These are phyloP conservation scores for Nicotiana benthamiana DNA, from an alignment of 257 asterid genomes.

Conservation along the genomic window DNA sequence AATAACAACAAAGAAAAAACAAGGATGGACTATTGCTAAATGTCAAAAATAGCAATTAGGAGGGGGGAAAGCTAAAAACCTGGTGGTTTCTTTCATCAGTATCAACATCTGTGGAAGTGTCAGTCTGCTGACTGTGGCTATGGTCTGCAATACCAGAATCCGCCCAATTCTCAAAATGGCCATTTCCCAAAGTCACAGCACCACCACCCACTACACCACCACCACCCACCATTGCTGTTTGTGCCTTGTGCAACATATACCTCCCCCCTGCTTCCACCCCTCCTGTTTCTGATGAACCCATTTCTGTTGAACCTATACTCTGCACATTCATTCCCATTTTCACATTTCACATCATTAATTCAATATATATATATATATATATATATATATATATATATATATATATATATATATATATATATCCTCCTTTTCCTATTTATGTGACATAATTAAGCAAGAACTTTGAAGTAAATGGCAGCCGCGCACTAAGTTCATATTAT, in stretches of 20 bases:
- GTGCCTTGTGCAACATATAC: constrained; percentile 32
- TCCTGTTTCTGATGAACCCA: constrained; percentile 50
- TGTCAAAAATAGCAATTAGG: neutral
- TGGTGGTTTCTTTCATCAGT: constrained; percentile 36
- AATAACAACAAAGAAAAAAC: neutral
- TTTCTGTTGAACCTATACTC: constrained; percentile 57
- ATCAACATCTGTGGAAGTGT: constrained; percentile 44
- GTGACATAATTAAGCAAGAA: no score
- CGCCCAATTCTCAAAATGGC: constrained; percentile 48
- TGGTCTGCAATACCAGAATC: constrained; percentile 45
- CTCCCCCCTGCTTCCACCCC: constrained; percentile 46
- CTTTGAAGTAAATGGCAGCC: no score
- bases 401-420: no score
- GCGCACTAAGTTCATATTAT: no score
- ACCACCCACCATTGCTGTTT: constrained; percentile 20
- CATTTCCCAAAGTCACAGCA: constrained; percentile 44
- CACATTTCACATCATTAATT: neutral
- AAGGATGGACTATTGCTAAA: neutral
- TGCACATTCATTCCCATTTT: constrained; percentile 15
- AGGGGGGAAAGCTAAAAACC: constrained; percentile 10
- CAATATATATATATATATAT: neutral
- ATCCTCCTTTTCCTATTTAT: no score
- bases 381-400: no score
- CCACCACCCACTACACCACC: constrained; percentile 11
- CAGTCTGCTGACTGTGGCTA: constrained; percentile 60